Evolutionary conservation across 768 basidiomycete genomes (phyloP).

Genomic region (Multifurca ochricompacta): DNA sequence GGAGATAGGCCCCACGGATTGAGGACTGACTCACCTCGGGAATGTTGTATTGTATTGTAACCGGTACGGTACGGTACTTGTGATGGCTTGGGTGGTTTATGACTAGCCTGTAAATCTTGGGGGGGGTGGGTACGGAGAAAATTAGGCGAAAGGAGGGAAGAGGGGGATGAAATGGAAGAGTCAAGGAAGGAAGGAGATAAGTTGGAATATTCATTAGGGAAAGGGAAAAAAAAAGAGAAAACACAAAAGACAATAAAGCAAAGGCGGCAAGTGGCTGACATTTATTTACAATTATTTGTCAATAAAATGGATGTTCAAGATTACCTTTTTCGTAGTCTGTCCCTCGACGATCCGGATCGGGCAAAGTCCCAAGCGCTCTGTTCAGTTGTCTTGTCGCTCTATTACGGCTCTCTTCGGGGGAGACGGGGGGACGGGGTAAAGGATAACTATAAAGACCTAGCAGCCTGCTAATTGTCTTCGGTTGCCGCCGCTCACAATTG

Average conservation of each 20-base stretch:
- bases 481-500: slow-evolving; percentile 22
- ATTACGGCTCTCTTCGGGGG: slow-evolving; percentile 20
- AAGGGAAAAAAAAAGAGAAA: slow-evolving; percentile 19
- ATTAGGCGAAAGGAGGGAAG: slow-evolving; percentile 15
- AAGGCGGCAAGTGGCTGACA: slow-evolving; percentile 21
- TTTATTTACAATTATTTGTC: slow-evolving; percentile 14
- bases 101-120: too few relatives aligned
- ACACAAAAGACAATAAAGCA: slow-evolving; percentile 22
- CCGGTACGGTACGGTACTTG: too few relatives aligned
- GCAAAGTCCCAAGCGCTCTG: background rate
- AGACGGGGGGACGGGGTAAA: background rate
- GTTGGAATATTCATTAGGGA: slow-evolving; percentile 12
- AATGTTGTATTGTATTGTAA: background rate
- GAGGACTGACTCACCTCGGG: slow-evolving; percentile 6
- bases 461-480: slow-evolving; percentile 20
- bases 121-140: too few relatives aligned
- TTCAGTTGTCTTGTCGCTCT: slow-evolving; percentile 13
- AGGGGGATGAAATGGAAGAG: slow-evolving; percentile 18
- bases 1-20: background rate
- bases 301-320: slow-evolving; percentile 14
- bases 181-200: slow-evolving; percentile 13
- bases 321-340: slow-evolving; percentile 1
- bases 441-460: slow-evolving; percentile 16
- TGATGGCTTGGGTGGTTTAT: too few relatives aligned
- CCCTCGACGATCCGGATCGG: slow-evolving; percentile 21